Evolutionary conservation across 345 rosid species (phyloP).

Genomic region (Limnanthes douglasii): DNA sequence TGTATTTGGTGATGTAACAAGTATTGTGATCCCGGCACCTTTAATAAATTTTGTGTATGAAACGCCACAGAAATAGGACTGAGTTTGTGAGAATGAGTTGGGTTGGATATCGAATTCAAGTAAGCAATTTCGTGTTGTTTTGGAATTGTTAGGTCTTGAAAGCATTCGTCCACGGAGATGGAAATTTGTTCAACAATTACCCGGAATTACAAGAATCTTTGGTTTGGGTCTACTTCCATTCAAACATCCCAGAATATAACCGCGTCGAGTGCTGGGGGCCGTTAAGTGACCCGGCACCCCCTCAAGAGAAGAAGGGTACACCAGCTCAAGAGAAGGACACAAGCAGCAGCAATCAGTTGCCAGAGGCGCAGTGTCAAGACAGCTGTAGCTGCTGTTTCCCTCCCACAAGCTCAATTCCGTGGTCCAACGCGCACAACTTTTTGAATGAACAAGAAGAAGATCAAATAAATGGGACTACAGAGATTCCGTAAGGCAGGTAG

Average conservation of each 20-base stretch:
- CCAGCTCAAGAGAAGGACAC: slow-evolving; percentile 2
- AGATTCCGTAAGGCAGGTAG: no score
- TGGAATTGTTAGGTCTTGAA: slow-evolving; percentile 38
- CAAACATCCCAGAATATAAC: slow-evolving; percentile 69
- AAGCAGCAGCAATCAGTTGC: slow-evolving; percentile 18
- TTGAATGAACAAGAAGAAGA: neutral
- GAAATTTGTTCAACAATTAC: slow-evolving; percentile 42
- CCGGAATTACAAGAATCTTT: slow-evolving; percentile 77
- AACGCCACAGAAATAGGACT: neutral
- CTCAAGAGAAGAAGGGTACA: slow-evolving; percentile 8
- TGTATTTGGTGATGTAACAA: no score
- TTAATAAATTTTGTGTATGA: neutral
- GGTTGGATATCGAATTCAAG: no score
- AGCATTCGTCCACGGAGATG: slow-evolving; percentile 89
- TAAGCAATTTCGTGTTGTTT: no score
- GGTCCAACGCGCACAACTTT: slow-evolving; percentile 20
- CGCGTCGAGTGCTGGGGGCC: slow-evolving; percentile 89
- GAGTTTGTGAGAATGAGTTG: no score
- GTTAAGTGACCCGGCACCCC: slow-evolving; percentile 34
- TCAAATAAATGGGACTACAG: slow-evolving; percentile 5
- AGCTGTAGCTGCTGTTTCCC: slow-evolving; percentile 56
- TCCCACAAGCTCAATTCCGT: slow-evolving; percentile 33
- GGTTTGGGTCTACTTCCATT: slow-evolving; percentile 92
- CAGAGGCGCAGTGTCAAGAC: slow-evolving; percentile 14
- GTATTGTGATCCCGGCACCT: no score